Percentiles rank a stretch among this genome's conserved stretches.
These are phyloP conservation scores for Piper betle DNA, from an alignment of 164 flowering plant genomes.

Conservation along the genomic window DNA sequence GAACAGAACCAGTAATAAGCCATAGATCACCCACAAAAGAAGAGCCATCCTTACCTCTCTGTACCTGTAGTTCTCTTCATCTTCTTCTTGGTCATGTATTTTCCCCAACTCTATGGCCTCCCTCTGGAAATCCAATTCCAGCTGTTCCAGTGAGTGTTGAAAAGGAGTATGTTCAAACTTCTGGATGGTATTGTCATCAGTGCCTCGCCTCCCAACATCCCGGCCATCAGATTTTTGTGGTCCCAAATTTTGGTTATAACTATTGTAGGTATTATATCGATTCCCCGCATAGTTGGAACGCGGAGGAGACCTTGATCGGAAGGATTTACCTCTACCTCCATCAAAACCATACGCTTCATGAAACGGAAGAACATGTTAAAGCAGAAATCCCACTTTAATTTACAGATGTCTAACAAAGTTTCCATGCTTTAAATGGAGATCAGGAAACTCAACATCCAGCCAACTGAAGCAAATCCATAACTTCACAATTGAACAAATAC, in stretches of 20 bases:
- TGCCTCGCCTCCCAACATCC: slow-evolving; percentile 47
- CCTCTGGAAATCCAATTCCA: slow-evolving; percentile 76
- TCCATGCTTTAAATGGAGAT: slow-evolving; percentile 36
- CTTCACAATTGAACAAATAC: slow-evolving; percentile 63
- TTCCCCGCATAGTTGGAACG: slow-evolving; percentile 30
- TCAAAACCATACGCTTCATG: slow-evolving; percentile 89
- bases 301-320: slow-evolving; percentile 76
- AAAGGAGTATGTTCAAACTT: slow-evolving; percentile 40
- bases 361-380: slow-evolving; percentile 75
- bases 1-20: background rate
- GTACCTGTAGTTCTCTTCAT: slow-evolving; percentile 88
- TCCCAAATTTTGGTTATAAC: slow-evolving; percentile 36
- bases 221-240: slow-evolving; percentile 44
- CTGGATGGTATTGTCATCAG: slow-evolving; percentile 33
- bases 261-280: slow-evolving; percentile 44
- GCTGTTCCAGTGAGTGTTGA: slow-evolving; percentile 62
- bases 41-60: slow-evolving; percentile 57
- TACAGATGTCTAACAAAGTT: slow-evolving; percentile 34
- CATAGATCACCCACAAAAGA: background rate
- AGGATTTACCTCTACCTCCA: slow-evolving; percentile 65
- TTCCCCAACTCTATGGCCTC: slow-evolving; percentile 73
- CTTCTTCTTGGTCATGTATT: slow-evolving; percentile 86
- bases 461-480: slow-evolving; percentile 6
- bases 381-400: slow-evolving; percentile 29
- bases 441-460: slow-evolving; percentile 7